Conservation (phyloP, 1,284 basidiomycete genomes). For the Sanguinoderma infundibulare region DNA sequence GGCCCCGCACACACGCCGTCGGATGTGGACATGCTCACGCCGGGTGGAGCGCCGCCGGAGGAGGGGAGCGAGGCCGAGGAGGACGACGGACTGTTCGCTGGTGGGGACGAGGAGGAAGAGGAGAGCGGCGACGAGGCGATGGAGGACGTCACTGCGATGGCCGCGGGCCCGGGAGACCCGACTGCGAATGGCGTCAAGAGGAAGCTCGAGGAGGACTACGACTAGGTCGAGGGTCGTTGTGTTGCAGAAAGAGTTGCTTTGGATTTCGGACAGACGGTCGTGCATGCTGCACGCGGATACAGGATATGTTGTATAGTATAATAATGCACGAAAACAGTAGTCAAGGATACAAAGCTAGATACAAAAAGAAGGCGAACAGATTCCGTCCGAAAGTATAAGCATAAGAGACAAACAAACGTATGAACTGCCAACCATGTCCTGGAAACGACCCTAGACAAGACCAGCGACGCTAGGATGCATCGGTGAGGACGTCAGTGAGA, state of each 20-base stretch:
- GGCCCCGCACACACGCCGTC: conserved; percentile 63
- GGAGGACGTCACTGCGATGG: conserved; percentile 69
- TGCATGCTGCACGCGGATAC: conserved; percentile 1
- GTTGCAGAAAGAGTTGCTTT: neutral
- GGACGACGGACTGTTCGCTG: conserved; percentile 65
- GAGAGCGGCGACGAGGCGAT: conserved; percentile 73
- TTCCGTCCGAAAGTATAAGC: conserved; percentile 21
- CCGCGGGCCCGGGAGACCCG: conserved; percentile 32
- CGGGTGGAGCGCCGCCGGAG: conserved; percentile 53
- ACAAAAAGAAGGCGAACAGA: conserved; percentile 11
- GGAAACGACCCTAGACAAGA: neutral
- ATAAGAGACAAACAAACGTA: conserved; percentile 3
- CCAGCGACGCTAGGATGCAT: neutral
- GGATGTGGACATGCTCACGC: conserved; percentile 64
- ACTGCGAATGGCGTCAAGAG: conserved; percentile 69
- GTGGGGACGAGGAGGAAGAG: conserved; percentile 72
- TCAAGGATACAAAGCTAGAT: conserved; percentile 13
- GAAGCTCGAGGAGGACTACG: conserved; percentile 85
- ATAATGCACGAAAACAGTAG: conserved; percentile 4
- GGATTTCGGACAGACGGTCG: neutral
- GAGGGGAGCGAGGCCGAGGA: conserved; percentile 70
- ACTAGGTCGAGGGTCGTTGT: conserved; percentile 48
- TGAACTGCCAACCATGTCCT: neutral
- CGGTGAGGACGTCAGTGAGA: conserved; percentile 10
- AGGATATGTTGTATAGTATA: conserved; percentile 18